Conservation (phyloP, 1,284 basidiomycete genomes). For the Apiotrichum gracile region DNA sequence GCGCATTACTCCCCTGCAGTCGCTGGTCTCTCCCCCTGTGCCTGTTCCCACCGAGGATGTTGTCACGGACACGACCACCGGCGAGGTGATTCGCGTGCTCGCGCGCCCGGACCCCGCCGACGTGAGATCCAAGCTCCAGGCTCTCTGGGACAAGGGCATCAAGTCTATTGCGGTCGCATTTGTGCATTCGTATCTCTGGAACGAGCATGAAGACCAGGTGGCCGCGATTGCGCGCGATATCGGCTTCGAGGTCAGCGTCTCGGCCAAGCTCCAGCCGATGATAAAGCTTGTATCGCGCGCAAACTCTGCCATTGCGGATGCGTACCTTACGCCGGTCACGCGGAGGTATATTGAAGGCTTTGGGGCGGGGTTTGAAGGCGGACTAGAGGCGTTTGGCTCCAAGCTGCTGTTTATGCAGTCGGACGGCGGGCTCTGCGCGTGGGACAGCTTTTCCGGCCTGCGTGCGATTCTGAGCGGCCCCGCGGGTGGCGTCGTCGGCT, state of each 20-base stretch:
- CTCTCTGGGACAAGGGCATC: slow-evolving; percentile 29
- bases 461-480: slow-evolving; percentile 46
- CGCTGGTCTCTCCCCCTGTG: no score
- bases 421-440: slow-evolving; percentile 46
- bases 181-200: slow-evolving; percentile 34
- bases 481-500: slow-evolving; percentile 53
- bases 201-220: slow-evolving; percentile 31
- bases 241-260: slow-evolving; percentile 35
- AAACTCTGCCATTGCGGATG: slow-evolving; percentile 51
- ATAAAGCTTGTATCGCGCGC: slow-evolving; percentile 50
- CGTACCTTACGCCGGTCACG: slow-evolving; percentile 52
- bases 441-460: slow-evolving; percentile 33
- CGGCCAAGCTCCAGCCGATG: slow-evolving; percentile 36
- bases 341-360: slow-evolving; percentile 49
- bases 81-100: slow-evolving; percentile 73
- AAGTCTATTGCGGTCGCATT: slow-evolving; percentile 32
- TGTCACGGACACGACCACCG: slow-evolving; percentile 42
- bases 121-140: slow-evolving; percentile 26
- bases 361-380: slow-evolving; percentile 42
- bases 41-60: slow-evolving; percentile 21
- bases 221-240: slow-evolving; percentile 29
- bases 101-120: slow-evolving; percentile 51
- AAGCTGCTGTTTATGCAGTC: slow-evolving; percentile 48
- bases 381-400: slow-evolving; percentile 29
- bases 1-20: slow-evolving; percentile 71